A percentile compares a stretch with the other conserved stretches of the same genome.
Evolutionary conservation across 306 rosid species (phyloP).

Genomic region (Lathyrus oleraceus): DNA sequence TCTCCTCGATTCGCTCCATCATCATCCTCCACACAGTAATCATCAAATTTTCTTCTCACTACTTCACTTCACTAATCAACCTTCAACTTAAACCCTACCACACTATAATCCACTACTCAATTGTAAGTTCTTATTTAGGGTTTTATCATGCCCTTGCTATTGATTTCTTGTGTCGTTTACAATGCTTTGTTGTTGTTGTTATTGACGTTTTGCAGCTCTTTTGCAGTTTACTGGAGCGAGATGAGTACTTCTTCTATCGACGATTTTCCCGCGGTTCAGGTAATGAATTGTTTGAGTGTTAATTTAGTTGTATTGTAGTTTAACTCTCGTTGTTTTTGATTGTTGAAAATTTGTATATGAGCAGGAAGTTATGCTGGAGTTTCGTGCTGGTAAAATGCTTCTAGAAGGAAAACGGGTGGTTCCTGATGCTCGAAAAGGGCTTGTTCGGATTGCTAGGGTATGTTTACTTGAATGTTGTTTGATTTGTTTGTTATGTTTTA

Average conservation of each 20-base stretch:
- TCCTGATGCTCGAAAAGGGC: constrained; percentile 86
- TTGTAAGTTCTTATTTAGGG: constrained; percentile 32
- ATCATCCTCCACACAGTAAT: neutral
- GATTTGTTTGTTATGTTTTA: neutral
- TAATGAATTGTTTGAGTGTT: constrained; percentile 25
- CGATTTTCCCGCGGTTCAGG: constrained; percentile 53
- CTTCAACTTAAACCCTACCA: neutral
- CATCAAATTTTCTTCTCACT: neutral
- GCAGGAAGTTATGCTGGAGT: constrained; percentile 84
- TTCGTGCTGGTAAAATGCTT: constrained; percentile 93
- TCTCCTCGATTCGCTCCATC: neutral
- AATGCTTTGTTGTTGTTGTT: neutral
- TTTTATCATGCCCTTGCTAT: neutral
- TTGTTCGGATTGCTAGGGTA: constrained; percentile 88
- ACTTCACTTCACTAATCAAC: neutral
- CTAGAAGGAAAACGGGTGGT: constrained; percentile 69
- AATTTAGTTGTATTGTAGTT: neutral
- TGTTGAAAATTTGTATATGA: constrained; percentile 7
- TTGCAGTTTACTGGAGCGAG: constrained; percentile 11
- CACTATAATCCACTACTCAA: neutral
- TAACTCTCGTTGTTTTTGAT: neutral
- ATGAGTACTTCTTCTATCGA: constrained; percentile 64
- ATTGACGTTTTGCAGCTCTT: neutral
- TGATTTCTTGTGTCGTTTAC: too few relatives aligned
- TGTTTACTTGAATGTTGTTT: constrained; percentile 13